Evolutionary conservation across 1,139 yeast genomes (phyloP), one percentile per base, ranked within the genome.

Genomic region (Yamadazyma trypodendri): DNA sequence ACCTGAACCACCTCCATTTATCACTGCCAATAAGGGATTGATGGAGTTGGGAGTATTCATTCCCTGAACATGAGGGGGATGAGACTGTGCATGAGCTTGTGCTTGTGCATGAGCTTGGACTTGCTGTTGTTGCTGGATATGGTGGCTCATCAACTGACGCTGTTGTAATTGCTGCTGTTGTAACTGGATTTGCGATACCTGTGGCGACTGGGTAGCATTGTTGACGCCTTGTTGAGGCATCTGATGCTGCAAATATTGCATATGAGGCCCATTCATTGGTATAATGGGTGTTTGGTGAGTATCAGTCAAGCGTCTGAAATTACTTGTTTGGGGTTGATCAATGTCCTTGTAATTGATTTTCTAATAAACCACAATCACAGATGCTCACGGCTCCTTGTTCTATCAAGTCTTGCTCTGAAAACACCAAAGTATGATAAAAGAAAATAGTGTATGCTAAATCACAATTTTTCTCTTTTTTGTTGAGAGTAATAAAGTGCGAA

Each of bases 181-280:
- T 45, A 63, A 55, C 42, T 65, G 74, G 25, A 66, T 48, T 41
- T 63, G 74, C 2, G 45, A 41, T 3, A 68, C 51, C 46, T 63
- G 75, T 1, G 74, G 72, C 28, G 72, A 64, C 39, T 61, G 69
- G 14, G 58, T 54, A 22, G 48, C 38, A 15, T 53, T 47, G 38
- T 46, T 54, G 31, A 51, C 51, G 18, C 51, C 58, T 32, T 55
- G 67, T 45, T 51, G 68, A 34, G 56, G 65, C 42, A 52, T 47
- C 46, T 56, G 65, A 35, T 56, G 69, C 51, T 65, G 75, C 44
- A 70, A 57, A 51, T 67, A 69, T 49, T 68, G 75, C 38, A 69
- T 64, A 46, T 69, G 76, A 28, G 75, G 75, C 41, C 32, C 38
- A 20, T 40, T 40, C 44, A 40, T 40, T n/a, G 25, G 21, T 8